Base-by-base conservation (phyloP, 495 filamentous ascomycete species). In the Cenococcum geophilum region DNA sequence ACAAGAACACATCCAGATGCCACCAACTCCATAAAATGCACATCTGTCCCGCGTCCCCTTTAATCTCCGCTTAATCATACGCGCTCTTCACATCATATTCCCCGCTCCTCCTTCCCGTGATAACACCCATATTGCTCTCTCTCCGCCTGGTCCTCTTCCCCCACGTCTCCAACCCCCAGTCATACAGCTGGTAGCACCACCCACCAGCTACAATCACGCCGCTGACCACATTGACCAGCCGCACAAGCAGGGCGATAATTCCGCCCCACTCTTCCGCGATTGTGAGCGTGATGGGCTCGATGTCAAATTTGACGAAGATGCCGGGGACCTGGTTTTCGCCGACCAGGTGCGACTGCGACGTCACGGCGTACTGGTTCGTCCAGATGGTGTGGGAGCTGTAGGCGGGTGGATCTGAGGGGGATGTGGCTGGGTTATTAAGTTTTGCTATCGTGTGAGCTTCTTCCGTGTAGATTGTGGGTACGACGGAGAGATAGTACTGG, bases 221-320 rank as follows among this genome's bases (percentile, higher is more conserved):
- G 21, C 76, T 80, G 10, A 86, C 74, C 16, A 86, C 84, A 70
- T 87, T 86, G 9, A 86, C 83, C 35, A 95, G 72, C 70, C 92
- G 82, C 66, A 99, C 80, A 37, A 91, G 40, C 68, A 97, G 81
- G 22, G 79, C 76, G 58, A 95, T 72, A 57, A 97, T 78, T 18
- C 87, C 79, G 43, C 83, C 85, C 65, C 92, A 79, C 68, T 86
- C 84, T 76, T 97, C 93, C 63, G 86, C 86, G 56, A 99, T 84
- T 23, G 86, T 84, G 32, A 99, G 77, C 66, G 90, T 72, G 68
- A 99, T 92, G 4, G 93, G 93, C 82, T 99, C 93, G 71, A 99
- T 97, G 74, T 97, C 92, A 72, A 92, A 99, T 78, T 97, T 97
- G 80, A 99, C 91, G 75, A 96, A 99, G 65, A 99, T 88, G 11